phyloP scores from a whole-genome alignment of 495 filamentous ascomycete genomes.

The Hypoxylon intermedium region DNA sequence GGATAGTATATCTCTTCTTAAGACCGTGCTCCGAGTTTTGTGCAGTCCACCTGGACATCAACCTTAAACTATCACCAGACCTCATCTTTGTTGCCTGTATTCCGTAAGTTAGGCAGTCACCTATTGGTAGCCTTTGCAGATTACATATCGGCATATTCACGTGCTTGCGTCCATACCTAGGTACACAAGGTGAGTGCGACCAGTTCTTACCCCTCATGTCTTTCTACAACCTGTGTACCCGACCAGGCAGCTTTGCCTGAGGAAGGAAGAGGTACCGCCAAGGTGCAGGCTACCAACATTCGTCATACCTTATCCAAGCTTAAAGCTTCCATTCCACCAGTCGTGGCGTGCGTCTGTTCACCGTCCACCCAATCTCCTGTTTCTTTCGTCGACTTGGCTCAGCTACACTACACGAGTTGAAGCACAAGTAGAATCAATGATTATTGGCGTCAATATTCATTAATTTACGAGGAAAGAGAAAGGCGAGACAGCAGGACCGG shows the following conservation, averaged over 20 bases:
- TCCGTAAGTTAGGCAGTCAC: no score
- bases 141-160: constrained; percentile 3
- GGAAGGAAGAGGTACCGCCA: not conserved
- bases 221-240: constrained; percentile 1
- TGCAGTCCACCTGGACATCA: no score
- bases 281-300: constrained; percentile 10
- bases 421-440: no score
- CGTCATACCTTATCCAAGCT: constrained; percentile 14
- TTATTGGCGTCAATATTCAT: no score
- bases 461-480: not conserved
- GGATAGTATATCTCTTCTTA: not conserved
- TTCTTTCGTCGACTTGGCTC: no score
- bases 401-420: no score
- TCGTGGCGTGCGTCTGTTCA: not conserved
- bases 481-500: no score
- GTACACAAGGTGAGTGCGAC: constrained; percentile 4
- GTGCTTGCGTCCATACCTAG: not conserved
- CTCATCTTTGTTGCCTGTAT: no score
- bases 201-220: constrained; percentile 12
- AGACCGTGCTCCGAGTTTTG: no score
- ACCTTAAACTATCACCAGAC: no score
- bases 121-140: no score
- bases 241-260: not conserved
- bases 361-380: constrained; percentile 1
- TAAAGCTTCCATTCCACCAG: not conserved